These are phyloP conservation scores for Periconia digitata DNA, from an alignment of 2,329 filamentous ascomycete species.

Conservation along the genomic window DNA sequence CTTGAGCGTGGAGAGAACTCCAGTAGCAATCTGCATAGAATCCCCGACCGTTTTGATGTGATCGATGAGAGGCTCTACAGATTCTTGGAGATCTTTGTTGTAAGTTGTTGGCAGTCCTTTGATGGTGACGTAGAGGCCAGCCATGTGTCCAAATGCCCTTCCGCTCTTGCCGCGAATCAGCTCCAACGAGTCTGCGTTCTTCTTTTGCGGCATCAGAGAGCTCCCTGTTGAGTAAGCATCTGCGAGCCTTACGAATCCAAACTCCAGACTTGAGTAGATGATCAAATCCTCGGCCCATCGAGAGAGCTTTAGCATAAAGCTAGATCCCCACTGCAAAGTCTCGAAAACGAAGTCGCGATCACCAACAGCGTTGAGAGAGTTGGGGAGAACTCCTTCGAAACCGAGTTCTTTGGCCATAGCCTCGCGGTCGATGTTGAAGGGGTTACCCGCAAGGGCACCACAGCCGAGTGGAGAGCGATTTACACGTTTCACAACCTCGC, in stretches of 20 bases:
- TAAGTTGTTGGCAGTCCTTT: constrained; percentile 79
- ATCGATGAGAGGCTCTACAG: constrained; percentile 82
- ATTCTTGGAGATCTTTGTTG: constrained; percentile 92
- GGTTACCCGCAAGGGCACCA: constrained; percentile 78
- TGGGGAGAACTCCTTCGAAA: constrained; percentile 73
- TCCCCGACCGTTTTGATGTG: constrained; percentile 79
- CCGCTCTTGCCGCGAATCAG: constrained; percentile 77
- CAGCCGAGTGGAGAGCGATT: constrained; percentile 72
- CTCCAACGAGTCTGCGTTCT: constrained; percentile 75
- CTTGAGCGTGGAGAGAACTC: constrained; percentile 73
- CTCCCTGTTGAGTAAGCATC: constrained; percentile 80
- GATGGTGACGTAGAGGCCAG: constrained; percentile 74
- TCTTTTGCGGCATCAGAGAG: constrained; percentile 81
- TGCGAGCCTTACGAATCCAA: constrained; percentile 72
- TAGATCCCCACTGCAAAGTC: constrained; percentile 76
- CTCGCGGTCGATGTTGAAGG: constrained; percentile 78
- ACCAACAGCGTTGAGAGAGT: constrained; percentile 74
- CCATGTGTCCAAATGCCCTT: constrained; percentile 77
- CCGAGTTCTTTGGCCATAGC: constrained; percentile 78
- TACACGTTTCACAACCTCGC: constrained; percentile 72
- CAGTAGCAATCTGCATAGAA: constrained; percentile 79
- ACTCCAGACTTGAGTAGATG: constrained; percentile 76
- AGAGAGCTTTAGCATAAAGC: constrained; percentile 77
- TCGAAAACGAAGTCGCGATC: constrained; percentile 84
- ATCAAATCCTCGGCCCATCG: constrained; percentile 86